Percentiles rank a stretch among this genome's conserved stretches.
These are phyloP conservation scores for Berberis vulgaris DNA, from an alignment of 164 flowering plant genomes.

Conservation along the genomic window DNA sequence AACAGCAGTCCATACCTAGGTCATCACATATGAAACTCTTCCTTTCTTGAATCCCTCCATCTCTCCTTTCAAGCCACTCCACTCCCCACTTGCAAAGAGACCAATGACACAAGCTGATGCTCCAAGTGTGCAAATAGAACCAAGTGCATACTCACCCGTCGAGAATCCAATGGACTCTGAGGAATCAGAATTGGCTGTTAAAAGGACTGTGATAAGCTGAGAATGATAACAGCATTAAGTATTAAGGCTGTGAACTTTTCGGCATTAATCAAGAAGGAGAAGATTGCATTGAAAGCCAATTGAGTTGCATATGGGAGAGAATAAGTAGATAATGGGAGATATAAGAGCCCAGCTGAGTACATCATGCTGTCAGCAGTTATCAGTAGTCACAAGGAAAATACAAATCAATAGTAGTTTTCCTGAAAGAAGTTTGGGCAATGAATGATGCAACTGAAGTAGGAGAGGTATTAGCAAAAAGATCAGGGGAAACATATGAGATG, in stretches of 20 bases:
- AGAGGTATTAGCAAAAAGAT: constrained; percentile 3
- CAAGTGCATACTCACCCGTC: constrained; percentile 14
- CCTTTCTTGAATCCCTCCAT: constrained; percentile 16
- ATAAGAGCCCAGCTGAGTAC: constrained; percentile 26
- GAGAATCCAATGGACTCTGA: constrained; percentile 11
- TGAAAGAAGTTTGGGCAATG: background rate
- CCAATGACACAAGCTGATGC: constrained; percentile 28
- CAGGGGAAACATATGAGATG: constrained; percentile 7
- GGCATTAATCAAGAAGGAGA: constrained; percentile 29
- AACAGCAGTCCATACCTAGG: constrained; percentile 21
- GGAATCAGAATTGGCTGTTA: constrained; percentile 13
- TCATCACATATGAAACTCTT: constrained; percentile 23
- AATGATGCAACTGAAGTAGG: no score
- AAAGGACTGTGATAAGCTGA: constrained; percentile 25
- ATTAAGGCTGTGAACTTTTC: constrained; percentile 28
- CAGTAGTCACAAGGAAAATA: constrained; percentile 20
- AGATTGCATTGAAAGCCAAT: constrained; percentile 26
- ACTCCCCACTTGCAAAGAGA: constrained; percentile 24
- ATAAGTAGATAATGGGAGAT: constrained; percentile 34
- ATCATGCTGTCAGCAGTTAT: constrained; percentile 23
- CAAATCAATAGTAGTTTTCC: constrained; percentile 14
- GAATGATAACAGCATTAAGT: constrained; percentile 24
- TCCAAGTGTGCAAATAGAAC: constrained; percentile 23
- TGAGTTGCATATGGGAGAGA: constrained; percentile 28
- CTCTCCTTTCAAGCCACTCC: constrained; percentile 18